Evolutionary conservation across 192 early-diverging fungal genomes (phyloP), one percentile per base, ranked within the genome.

Genomic region (Endogone sp.): DNA sequence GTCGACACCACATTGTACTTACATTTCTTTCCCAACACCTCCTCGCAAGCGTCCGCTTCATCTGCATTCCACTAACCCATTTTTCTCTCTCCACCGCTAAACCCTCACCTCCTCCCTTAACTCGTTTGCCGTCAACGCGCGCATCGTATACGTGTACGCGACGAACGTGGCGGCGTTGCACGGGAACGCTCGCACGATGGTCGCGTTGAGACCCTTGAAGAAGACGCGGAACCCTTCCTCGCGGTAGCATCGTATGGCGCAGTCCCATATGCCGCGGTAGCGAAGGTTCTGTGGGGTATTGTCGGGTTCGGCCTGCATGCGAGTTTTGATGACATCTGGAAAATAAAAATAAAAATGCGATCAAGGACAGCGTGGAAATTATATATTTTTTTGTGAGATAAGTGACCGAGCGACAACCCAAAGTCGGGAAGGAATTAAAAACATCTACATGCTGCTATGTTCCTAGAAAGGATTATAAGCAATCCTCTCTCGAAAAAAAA

Each of bases 151-250:
- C 2, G 81, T 80, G 66, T 86, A 86, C n/a, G 81, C 83, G 58
- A 79, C 70, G 70, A 86, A 84, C 3, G 85, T 86, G 23, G 85
- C 83, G 4, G 85, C 85, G 62, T 86, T 86, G 24, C 79, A 86
- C 6, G 85, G 85, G 57, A 86, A 86, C 2, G 85, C 85, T 30
- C 85, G 63, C 24, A 86, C 71, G 55, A 86, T 80, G 9, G 85
- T 86, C 16, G 85, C 83, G 27, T 77, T 84, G 28, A 84, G 62
- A 32, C 85, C 85, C 63, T 79, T 70, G 64, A 86, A 86, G 56
- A 86, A 83, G 22, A 86, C 74, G 11, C 83, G 68, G 28, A 69
- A 75, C 3, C 85, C 85, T 62, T 81, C 85, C 60, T 86, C 85
- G n/a, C 64, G 71, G 28, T 84, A 84, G 64, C 80, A 75, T 20